A percentile compares a stretch with the other conserved stretches of the same genome.
Conservation (phyloP, 2,329 filamentous ascomycete genomes). For the Scleromitrula shiraiana region DNA sequence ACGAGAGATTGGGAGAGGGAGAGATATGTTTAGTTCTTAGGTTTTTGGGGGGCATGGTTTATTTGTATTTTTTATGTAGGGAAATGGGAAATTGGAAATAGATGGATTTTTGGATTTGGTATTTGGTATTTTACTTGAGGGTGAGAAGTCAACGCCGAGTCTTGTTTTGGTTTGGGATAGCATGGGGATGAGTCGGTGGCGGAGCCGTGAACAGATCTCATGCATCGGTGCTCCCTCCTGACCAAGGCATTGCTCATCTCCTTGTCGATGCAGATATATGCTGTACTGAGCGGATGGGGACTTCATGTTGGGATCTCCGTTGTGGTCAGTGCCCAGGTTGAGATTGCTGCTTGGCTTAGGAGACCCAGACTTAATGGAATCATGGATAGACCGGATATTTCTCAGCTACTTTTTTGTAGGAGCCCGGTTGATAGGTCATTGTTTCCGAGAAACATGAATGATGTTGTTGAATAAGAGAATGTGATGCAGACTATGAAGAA, state of each 20-base stretch:
- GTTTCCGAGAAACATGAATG: background rate
- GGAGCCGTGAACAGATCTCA: background rate
- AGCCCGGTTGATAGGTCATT: too few relatives aligned
- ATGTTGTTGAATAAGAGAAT: background rate
- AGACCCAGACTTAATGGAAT: background rate
- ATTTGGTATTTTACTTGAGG: background rate
- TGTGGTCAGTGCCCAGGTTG: background rate
- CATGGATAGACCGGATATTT: fast-evolving
- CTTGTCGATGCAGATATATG: background rate
- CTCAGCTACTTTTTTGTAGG: too few relatives aligned
- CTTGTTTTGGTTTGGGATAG: background rate
- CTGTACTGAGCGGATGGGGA: background rate
- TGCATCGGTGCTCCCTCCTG: background rate
- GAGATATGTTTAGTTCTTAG: too few relatives aligned
- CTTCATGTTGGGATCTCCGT: background rate
- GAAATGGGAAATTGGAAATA: too few relatives aligned
- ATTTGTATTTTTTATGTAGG: too few relatives aligned
- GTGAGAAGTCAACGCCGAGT: background rate
- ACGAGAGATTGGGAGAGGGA: too few relatives aligned
- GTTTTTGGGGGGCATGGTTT: too few relatives aligned
- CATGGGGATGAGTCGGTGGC: background rate
- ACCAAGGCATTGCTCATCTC: background rate
- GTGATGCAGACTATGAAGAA: background rate
- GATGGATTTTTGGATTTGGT: too few relatives aligned
- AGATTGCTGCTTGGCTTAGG: background rate